These are phyloP conservation scores for Wallacemonas collosoma DNA, from an alignment of 208 protist species.

Conservation along the genomic window DNA sequence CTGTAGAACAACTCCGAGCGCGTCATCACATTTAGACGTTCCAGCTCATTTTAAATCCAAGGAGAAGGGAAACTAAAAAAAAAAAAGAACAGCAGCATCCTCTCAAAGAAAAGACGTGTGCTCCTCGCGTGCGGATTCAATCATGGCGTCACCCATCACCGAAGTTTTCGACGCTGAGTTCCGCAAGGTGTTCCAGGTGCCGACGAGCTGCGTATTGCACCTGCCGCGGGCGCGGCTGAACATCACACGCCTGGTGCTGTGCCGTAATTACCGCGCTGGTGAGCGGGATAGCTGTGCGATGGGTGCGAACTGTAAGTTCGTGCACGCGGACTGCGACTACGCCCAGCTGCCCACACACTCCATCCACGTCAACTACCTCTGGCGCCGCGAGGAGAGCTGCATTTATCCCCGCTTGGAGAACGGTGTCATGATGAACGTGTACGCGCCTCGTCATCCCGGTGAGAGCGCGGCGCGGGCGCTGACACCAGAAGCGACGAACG, in stretches of 20 bases:
- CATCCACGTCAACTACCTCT: constrained; percentile 87
- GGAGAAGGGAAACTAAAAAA: constrained; percentile 8
- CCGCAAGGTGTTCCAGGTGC: constrained; percentile 63
- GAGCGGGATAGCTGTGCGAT: constrained; percentile 58
- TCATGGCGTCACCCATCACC: constrained; percentile 25
- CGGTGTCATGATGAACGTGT: constrained; percentile 13
- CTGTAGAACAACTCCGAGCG: too few relatives aligned
- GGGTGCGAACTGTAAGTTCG: constrained; percentile 77
- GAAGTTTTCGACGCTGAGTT: constrained; percentile 77
- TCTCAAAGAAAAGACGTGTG: constrained; percentile 11
- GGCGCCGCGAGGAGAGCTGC: constrained; percentile 58
- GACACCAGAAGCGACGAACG: not conserved
- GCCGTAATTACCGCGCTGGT: constrained; percentile 64
- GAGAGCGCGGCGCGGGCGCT: not conserved
- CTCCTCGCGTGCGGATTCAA: constrained; percentile 23
- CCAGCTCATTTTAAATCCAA: not conserved
- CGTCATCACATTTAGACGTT: too few relatives aligned
- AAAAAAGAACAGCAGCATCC: constrained; percentile 12
- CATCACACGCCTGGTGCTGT: constrained; percentile 84
- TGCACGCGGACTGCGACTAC: constrained; percentile 70
- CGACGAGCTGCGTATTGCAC: constrained; percentile 52
- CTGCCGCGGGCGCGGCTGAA: constrained; percentile 69
- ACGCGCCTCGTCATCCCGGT: not conserved
- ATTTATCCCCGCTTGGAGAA: constrained; percentile 65
- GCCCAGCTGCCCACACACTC: constrained; percentile 48